Base-by-base conservation (phyloP, 2,329 filamentous ascomycete species). In the Fusarium multiceps region DNA sequence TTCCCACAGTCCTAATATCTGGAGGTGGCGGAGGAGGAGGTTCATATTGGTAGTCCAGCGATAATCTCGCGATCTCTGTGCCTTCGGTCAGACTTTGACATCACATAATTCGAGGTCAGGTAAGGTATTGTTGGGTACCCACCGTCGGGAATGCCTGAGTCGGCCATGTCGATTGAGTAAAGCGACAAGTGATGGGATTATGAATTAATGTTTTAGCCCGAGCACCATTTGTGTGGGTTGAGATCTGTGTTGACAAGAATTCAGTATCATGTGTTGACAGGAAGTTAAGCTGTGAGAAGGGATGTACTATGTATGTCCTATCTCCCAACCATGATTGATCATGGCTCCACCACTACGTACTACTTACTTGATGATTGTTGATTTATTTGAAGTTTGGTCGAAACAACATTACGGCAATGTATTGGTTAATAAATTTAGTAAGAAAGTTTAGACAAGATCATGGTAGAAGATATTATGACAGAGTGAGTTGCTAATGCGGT, bases 1-100 rank as follows among this genome's bases (percentile, higher is more conserved):
- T 78, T 41, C 88, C 87, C 12, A 83, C 80, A 55, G 81, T 81
- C 25, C 78, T 77, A 28, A 84, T 79, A 47, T 78, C 78, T 21
- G 83, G 81, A 49, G 81, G 78, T 43, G 80, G 82, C 25, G 68
- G 68, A 28, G 72, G 75, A 32, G 74, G 71, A 55, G 70, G 68
- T 63, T 78, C 76, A 58, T 69, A 58, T 45, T 71, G 75, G 50
- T 80, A 77, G 55, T 78, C 76, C 46, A 84, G 76, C 40, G 81
- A 83, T 55, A 84, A 77, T 55, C 76, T 78, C 67, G 80, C 77
- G 69, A 84, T 79, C 71, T 81, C 82, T 84, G 70, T 60, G 51
- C 28, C 40, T 50, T 41, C 63, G 51, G 72, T 79, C 62, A 80
- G 76, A 75, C 42, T 69, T 66, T 66, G 71, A 59, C 54, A 63